A percentile compares a stretch with the other conserved stretches of the same genome.
These are phyloP conservation scores for Hyaloscypha finlandica DNA, from an alignment of 495 filamentous ascomycete genomes.

Conservation along the genomic window DNA sequence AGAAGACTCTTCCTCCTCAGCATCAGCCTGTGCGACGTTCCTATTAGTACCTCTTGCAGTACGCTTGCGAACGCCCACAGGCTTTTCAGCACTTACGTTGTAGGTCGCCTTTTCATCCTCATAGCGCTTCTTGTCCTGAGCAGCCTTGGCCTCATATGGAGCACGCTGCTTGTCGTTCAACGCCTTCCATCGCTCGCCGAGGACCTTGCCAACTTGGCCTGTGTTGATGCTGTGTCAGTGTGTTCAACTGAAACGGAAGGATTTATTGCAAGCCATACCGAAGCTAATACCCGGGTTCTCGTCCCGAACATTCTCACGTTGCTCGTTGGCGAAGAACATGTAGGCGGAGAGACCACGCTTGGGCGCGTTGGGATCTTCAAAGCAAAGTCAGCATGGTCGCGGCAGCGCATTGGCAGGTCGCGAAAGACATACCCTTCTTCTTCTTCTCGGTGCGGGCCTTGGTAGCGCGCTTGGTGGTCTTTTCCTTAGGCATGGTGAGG, in stretches of 20 bases:
- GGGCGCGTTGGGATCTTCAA: conserved; percentile 90
- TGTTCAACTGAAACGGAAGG: background rate
- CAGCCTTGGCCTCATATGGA: conserved; percentile 95
- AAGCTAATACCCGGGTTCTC: conserved; percentile 98
- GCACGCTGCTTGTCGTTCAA: conserved; percentile 83
- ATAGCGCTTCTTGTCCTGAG: conserved; percentile 96
- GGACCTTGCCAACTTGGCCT: conserved; percentile 97
- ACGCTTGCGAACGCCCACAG: conserved; percentile 23
- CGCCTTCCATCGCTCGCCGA: conserved; percentile 98
- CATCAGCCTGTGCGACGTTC: conserved; percentile 45
- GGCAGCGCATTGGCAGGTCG: background rate
- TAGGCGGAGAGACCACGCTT: conserved; percentile 99
- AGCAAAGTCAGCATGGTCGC: conserved; percentile 23
- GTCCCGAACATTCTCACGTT: conserved; percentile 95
- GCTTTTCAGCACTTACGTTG: conserved; percentile 59
- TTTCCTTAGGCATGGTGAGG: conserved; percentile 75
- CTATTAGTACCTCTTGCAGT: conserved; percentile 23
- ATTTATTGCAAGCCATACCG: conserved; percentile 55
- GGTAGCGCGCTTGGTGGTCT: conserved; percentile 56
- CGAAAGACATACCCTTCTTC: conserved; percentile 73
- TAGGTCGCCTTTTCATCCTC: conserved; percentile 96
- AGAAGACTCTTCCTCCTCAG: conserved; percentile 46
- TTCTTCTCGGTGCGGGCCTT: conserved; percentile 61
- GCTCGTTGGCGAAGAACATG: conserved; percentile 99
- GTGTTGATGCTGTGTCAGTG: conserved; percentile 11